Base-by-base conservation (phyloP, 345 rosid genomes). In the Rubroshorea leprosula region DNA sequence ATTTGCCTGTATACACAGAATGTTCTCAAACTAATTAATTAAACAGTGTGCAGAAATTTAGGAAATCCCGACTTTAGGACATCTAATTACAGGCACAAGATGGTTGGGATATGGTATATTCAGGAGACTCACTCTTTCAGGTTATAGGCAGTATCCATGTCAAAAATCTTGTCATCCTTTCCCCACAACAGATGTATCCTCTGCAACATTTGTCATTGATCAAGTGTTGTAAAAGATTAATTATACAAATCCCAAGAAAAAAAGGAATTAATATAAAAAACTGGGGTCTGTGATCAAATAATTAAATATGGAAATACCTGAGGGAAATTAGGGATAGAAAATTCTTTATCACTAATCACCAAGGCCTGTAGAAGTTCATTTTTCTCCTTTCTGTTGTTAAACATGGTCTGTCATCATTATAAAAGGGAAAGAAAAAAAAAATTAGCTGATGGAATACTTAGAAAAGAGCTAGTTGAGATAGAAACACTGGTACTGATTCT, bases 331-430 rank as follows among this genome's bases (percentile, higher is more conserved):
- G 73, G 64, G 20, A 57, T 29, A 12, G 47, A 26, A 50, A 66
- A 69, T 11, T 62, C 55, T 19, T 75, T 16, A 26, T 70, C 76
- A 16, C 55, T 60, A 26, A 68, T 47, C 26, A 65, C 48, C 39
- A 65, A 17, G 23, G 78, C 83, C 51, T 79, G 63, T 11, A 76
- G 27, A 49, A 79, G 72, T 57, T 76, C 72, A 9, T 1, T 13
- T 66, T 35, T 73, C 74, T 79, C 78, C 27, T 68, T 54, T 59
- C 68, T 70, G 57, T 70, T 26, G 13, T 38, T 23, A 46, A 13
- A 61, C 46, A 62, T 55, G 1, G 15, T 64, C 80, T 78, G 35
- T 16, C 26, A 41, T 3, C 0, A 27, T 8, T n/a, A 18, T 12
- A 1, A 15, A 19, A 31, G 49, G 2, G 0, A 0, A 5, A 53